Evolutionary conservation across 2,329 filamentous ascomycete genomes (phyloP), one percentile per base, ranked within the genome.

Genomic region (Xenoacremonium recifei): DNA sequence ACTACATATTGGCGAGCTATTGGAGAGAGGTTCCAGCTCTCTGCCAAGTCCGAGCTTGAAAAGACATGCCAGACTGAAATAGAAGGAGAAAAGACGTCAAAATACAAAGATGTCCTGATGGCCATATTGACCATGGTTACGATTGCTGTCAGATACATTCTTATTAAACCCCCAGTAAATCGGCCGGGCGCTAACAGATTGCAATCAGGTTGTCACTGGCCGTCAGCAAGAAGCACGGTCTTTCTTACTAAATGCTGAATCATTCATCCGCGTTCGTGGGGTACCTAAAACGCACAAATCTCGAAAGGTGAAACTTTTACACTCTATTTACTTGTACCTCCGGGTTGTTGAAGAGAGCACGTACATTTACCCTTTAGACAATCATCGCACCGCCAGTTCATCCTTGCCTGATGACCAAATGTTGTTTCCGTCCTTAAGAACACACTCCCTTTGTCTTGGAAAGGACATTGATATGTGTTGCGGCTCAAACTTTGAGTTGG

Each of bases 81-180:
- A 30, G 19, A 27, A 13, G 37, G 20, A 13, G 37, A 39, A 16
- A 39, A 39, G 15, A 33, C 19, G 11, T 39, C 37, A 23, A 39
- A 39, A 15, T 44, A 44, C 19, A 32, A 40, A 20, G 42, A 44
- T 21, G 21, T 44, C 11, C 20, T 44, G 3, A 40, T 44, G 34
- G 42, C 42, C 10, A 17, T 44, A 33, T 12, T 44, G 17, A 44
- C 36, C 16, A 44, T 44, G 42, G 37, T 44, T 3, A 44, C 42
- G 16, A 21, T 44, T 19, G 39, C 36, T 25, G 42, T 44, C 39
- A 35, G 42, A 12, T 6, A 9, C n/a, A n/a, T 3, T 27, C 23
- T 27, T 27, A 27, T 27, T 27, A 27, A 9, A 27, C 23, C n/a
- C n/a, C n/a, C n/a, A n/a, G n/a, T n/a, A 27, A 27, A 27, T 27